These are phyloP conservation scores for Podospora pseudoanserina DNA, from an alignment of 495 filamentous ascomycete species.

Conservation along the genomic window DNA sequence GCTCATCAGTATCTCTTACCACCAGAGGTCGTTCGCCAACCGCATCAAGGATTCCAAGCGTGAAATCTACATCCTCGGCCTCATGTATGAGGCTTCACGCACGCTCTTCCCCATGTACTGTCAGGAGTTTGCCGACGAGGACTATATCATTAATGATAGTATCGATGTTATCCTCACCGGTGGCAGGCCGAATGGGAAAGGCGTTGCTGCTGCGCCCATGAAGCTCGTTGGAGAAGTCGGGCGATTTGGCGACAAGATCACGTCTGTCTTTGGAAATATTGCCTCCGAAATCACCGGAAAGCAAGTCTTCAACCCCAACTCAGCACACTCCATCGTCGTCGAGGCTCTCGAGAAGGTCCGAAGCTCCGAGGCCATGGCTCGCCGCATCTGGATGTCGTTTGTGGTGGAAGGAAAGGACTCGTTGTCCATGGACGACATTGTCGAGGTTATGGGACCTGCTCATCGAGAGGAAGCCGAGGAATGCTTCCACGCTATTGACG, in stretches of 20 bases:
- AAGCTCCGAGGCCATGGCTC: conserved; percentile 83
- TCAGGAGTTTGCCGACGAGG: conserved; percentile 84
- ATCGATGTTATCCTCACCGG: conserved; percentile 51
- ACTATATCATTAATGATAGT: conserved; percentile 82
- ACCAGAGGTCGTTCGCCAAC: conserved; percentile 84
- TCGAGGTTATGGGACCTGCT: conserved; percentile 77
- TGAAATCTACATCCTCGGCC: conserved; percentile 69
- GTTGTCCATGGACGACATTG: conserved; percentile 73
- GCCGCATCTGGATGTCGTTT: conserved; percentile 96
- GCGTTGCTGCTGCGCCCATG: conserved; percentile 68
- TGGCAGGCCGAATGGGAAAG: conserved; percentile 45
- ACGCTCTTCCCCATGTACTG: conserved; percentile 88
- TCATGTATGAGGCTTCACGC: conserved; percentile 86
- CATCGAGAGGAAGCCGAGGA: conserved; percentile 73
- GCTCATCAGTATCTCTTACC: conserved; percentile 90
- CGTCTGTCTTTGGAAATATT: conserved; percentile 87
- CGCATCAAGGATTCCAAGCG: conserved; percentile 87
- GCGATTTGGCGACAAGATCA: conserved; percentile 84
- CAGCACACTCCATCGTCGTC: conserved; percentile 82
- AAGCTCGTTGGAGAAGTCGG: conserved; percentile 73
- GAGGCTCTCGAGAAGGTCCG: conserved; percentile 79
- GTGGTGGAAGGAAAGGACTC: conserved; percentile 83
- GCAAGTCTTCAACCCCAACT: conserved; percentile 85
- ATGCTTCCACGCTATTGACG: conserved; percentile 74
- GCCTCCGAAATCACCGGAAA: conserved; percentile 93